Evolutionary conservation across 108 stramenopile genomes (phyloP).

Genomic region (Nitzschia putrida): DNA sequence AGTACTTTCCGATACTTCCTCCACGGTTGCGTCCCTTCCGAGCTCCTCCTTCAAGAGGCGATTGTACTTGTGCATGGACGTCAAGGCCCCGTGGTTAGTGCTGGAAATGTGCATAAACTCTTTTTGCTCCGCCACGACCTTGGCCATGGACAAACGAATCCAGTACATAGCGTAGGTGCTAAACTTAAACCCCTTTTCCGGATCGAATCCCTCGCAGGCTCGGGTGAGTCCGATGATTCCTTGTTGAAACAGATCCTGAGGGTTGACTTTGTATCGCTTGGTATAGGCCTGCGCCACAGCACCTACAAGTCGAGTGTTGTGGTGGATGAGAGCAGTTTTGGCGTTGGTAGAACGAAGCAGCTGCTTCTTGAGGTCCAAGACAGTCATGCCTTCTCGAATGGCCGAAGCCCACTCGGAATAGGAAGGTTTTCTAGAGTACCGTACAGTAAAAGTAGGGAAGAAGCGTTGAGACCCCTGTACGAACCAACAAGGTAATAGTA

Average conservation of each 20-base stretch:
- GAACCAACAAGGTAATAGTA: too few relatives aligned
- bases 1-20: constrained; percentile 68
- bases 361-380: constrained; percentile 85
- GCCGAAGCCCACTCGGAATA: constrained; percentile 84
- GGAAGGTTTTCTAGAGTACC: constrained; percentile 64
- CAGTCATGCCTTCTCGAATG: constrained; percentile 71
- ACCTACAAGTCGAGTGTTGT: constrained; percentile 89
- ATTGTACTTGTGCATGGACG: constrained; percentile 64
- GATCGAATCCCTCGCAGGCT: constrained; percentile 96
- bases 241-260: constrained; percentile 93
- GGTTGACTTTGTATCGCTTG: constrained; percentile 10
- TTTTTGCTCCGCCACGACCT: constrained; percentile 81
- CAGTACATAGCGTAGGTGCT: constrained; percentile 98
- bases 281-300: constrained; percentile 59
- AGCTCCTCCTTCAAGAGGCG: constrained; percentile 67
- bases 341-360: constrained; percentile 82
- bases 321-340: constrained; percentile 83
- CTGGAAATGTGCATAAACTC: constrained; percentile 93
- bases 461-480: neutral
- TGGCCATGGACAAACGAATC: constrained; percentile 95
- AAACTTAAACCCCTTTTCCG: constrained; percentile 90
- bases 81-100: constrained; percentile 70
- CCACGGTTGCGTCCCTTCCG: constrained; percentile 75
- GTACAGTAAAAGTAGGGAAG: neutral
- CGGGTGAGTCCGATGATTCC: constrained; percentile 91